Base-by-base conservation (phyloP, 192 early-diverging fungal genomes). In the Coemansia sp. region DNA sequence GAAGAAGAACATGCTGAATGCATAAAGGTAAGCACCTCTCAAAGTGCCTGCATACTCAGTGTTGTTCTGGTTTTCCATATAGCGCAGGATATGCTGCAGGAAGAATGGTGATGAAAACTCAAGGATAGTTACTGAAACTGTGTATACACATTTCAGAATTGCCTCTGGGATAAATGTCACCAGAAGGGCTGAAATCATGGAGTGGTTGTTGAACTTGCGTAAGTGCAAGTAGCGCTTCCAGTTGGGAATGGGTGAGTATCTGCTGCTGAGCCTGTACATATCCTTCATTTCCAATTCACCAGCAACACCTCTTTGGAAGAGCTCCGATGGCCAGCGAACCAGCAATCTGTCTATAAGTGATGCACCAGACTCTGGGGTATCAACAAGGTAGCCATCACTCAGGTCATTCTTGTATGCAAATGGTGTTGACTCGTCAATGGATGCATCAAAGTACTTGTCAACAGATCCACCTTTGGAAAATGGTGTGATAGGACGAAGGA, bases 321-420 rank as follows among this genome's bases (percentile, higher is more conserved):
- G 52, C 11, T 82, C 65, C 65, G 82, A 86, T 6, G 84, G 62
- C 83, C 87, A 88, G n/a, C 63, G 57, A 61, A 89, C 91, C 23
- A 73, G 59, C 58, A 74, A 61, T 25, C 31, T 57, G 37, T 59
- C 48, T 17, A 59, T 53, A 60, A 64, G 59, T 22, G 72, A 75
- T 7, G 42, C 37, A 23, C 56, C 61, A 55, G 36, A 50, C 56
- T 83, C 76, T 27, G 70, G 68, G 0, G 72, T 68, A 25, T 69
- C 65, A 3, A 62, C 54, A 19, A 78, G 69, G 31, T 63, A 57
- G 15, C 52, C 20, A 5, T 50, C 44, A 20, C 48, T 41, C 38
- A 37, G 44, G 20, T 67, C 66, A 6, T 58, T 52, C 41, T 28
- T 57, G 17, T 50, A 61, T 1, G 75, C 62, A 28, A 78, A 62